phyloP scores from a whole-genome alignment of 768 basidiomycete species.

The Pleurotus cornucopiae region DNA sequence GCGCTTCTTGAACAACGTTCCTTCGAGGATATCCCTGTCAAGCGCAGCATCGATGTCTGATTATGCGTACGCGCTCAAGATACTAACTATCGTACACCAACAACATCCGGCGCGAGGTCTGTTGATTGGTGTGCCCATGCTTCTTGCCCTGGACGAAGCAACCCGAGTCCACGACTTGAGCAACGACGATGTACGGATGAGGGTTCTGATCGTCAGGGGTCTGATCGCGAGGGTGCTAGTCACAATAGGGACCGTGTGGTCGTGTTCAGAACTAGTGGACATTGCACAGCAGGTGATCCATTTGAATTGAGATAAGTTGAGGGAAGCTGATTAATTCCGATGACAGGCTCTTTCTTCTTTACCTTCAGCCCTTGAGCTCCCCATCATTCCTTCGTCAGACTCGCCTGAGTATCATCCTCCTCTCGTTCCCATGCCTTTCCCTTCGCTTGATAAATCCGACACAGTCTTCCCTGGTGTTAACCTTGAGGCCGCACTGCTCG shows the following conservation, averaged over 20 bases:
- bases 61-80: conserved; percentile 64
- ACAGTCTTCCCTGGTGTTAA: conserved; percentile 42
- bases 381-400: conserved; percentile 26
- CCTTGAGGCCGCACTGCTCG: conserved; percentile 46
- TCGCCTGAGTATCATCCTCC: conserved; percentile 41
- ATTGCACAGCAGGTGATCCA: conserved; percentile 52
- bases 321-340: conserved; percentile 6
- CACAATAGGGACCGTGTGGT: conserved; percentile 69
- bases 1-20: conserved; percentile 46
- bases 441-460: conserved; percentile 19
- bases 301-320: background rate
- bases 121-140: conserved; percentile 80
- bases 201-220: conserved; percentile 55
- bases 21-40: conserved; percentile 36
- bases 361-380: conserved; percentile 32
- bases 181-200: conserved; percentile 34
- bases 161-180: conserved; percentile 37
- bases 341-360: conserved; percentile 42
- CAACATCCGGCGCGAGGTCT: conserved; percentile 73
- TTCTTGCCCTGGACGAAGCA: conserved; percentile 65
- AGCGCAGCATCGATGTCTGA: conserved; percentile 66
- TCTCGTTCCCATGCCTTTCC: conserved; percentile 39
- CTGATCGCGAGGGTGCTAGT: conserved; percentile 64
- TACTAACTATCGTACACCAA: conserved; percentile 65
- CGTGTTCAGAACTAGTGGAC: conserved; percentile 45